phyloP scores from a whole-genome alignment of 495 filamentous ascomycete species.

The Viridothelium virens region DNA sequence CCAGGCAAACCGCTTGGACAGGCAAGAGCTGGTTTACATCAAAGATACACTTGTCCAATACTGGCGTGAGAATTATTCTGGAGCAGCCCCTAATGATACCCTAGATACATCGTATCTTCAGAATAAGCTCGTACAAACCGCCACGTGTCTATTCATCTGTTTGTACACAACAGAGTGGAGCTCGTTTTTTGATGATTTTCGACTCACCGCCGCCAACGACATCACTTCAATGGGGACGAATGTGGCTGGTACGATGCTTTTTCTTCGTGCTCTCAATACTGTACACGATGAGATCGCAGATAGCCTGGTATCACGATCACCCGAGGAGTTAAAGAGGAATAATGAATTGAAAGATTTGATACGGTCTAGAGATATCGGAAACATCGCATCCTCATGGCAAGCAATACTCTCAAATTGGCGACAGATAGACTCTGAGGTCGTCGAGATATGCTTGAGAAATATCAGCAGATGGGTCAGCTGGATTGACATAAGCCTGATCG shows the following conservation, averaged over 20 bases:
- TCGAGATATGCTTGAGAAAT: conserved; percentile 79
- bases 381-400: conserved; percentile 81
- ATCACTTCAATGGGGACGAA: conserved; percentile 44
- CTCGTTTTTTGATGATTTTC: conserved; percentile 79
- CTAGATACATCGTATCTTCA: conserved; percentile 69
- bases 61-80: conserved; percentile 60
- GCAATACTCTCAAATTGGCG: conserved; percentile 78
- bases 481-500: conserved; percentile 89
- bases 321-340: conserved; percentile 67
- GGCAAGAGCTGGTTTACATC: conserved; percentile 58
- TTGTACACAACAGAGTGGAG: conserved; percentile 81
- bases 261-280: conserved; percentile 75
- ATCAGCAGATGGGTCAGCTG: conserved; percentile 95
- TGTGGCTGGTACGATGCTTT: conserved; percentile 67
- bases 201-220: conserved; percentile 52
- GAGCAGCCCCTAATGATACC: conserved; percentile 42
- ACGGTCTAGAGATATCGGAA: conserved; percentile 72
- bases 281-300: conserved; percentile 98
- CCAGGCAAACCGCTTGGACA: conserved; percentile 61
- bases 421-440: conserved; percentile 60
- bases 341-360: conserved; percentile 83
- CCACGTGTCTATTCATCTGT: conserved; percentile 82
- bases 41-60: conserved; percentile 73
- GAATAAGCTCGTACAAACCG: conserved; percentile 93
- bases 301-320: conserved; percentile 66